Conservation (phyloP, 1,284 basidiomycete species). For the Sanguinoderma infundibulare region DNA sequence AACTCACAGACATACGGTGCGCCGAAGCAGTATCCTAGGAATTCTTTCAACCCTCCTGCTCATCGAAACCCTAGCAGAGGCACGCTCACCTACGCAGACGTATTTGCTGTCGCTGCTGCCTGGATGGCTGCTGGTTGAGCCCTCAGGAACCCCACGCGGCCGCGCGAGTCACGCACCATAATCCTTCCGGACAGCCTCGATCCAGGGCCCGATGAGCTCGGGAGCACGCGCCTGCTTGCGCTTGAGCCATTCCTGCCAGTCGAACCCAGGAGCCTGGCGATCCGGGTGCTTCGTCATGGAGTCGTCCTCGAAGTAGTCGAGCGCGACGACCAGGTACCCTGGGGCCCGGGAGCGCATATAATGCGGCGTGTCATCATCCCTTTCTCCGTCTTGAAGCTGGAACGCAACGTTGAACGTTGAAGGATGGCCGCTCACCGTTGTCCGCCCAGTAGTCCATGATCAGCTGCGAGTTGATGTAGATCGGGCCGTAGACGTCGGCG, state of each 20-base stretch:
- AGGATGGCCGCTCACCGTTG: constrained; percentile 46
- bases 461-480: constrained; percentile 54
- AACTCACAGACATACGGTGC: constrained; percentile 53
- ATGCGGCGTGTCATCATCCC: too few relatives aligned
- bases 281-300: constrained; percentile 40
- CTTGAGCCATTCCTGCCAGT: constrained; percentile 44
- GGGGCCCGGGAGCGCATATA: not conserved
- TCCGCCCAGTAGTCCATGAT: constrained; percentile 59
- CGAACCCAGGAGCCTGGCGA: constrained; percentile 40
- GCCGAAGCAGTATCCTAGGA: constrained; percentile 72
- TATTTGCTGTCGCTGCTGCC: constrained; percentile 33
- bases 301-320: constrained; percentile 64
- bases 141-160: not conserved
- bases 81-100: constrained; percentile 11
- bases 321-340: constrained; percentile 58
- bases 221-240: constrained; percentile 40
- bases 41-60: constrained; percentile 40
- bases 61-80: not conserved
- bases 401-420: too few relatives aligned
- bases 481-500: constrained; percentile 51
- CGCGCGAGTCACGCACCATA: constrained; percentile 41
- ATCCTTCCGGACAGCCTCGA: constrained; percentile 47
- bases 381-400: too few relatives aligned
- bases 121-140: not conserved
- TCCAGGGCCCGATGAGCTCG: constrained; percentile 50